Percentiles rank a stretch among this genome's conserved stretches.
Conservation (phyloP, 2,329 filamentous ascomycete species). For the Ceratocystis ficicola region DNA sequence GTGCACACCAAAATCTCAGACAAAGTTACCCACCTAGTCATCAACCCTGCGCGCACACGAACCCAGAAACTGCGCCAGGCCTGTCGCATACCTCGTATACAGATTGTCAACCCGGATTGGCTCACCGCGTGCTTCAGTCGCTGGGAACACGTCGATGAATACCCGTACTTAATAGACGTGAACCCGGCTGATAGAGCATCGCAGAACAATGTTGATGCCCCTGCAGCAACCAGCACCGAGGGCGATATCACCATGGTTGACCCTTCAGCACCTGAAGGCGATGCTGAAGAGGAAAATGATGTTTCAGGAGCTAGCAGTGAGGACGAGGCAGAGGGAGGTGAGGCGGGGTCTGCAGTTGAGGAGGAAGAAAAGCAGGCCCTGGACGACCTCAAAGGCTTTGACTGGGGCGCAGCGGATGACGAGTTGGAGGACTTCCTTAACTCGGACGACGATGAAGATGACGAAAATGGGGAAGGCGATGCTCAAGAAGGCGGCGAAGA, state of each 20-base stretch:
- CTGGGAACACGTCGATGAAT: conserved; percentile 71
- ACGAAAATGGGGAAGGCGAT: conserved; percentile 18
- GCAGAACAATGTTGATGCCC: conserved; percentile 22
- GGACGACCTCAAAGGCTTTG: conserved; percentile 44
- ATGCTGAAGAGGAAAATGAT: conserved; percentile 28
- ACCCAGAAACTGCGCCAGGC: conserved; percentile 89
- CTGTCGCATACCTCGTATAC: conserved; percentile 63
- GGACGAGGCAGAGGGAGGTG: conserved; percentile 28
- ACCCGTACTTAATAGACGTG: conserved; percentile 63
- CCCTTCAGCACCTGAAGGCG: conserved; percentile 27
- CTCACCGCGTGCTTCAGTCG: conserved; percentile 70
- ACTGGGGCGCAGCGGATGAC: conserved; percentile 54
- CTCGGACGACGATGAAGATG: conserved; percentile 33
- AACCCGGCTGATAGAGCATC: conserved; percentile 50
- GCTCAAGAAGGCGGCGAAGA: conserved; percentile 24
- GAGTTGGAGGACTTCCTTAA: conserved; percentile 66
- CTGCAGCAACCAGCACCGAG: conserved; percentile 27
- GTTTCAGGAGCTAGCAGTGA: not conserved
- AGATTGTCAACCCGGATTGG: conserved; percentile 88
- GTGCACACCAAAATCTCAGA: conserved; percentile 45
- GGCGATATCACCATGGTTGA: conserved; percentile 25
- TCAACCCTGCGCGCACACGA: conserved; percentile 56
- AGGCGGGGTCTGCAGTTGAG: conserved; percentile 29
- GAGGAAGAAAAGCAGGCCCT: conserved; percentile 40
- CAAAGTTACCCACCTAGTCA: conserved; percentile 62